These are phyloP conservation scores for Hyphodiscus sp. DNA, from an alignment of 2,329 filamentous ascomycete genomes.

Conservation along the genomic window DNA sequence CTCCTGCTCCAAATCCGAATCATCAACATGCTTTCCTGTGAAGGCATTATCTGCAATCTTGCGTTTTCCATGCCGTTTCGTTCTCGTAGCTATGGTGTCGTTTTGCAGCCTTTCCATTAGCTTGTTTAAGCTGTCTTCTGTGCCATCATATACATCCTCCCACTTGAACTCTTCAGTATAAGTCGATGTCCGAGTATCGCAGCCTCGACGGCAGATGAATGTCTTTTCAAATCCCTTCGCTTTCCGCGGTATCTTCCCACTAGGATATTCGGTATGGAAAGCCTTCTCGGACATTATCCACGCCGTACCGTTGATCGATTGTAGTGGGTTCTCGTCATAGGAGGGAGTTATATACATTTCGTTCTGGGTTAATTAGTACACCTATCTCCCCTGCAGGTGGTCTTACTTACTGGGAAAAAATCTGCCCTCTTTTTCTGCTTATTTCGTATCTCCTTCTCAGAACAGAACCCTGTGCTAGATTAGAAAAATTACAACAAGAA, in stretches of 20 bases:
- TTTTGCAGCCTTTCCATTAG: constrained; percentile 45
- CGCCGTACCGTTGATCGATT: constrained; percentile 86
- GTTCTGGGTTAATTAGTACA: constrained; percentile 46
- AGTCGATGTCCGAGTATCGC: constrained; percentile 78
- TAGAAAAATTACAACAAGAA: constrained; percentile 1
- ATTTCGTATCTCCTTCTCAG: constrained; percentile 66
- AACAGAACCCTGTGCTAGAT: constrained; percentile 31
- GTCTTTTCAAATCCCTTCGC: constrained; percentile 75
- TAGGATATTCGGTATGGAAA: constrained; percentile 66
- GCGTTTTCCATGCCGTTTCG: constrained; percentile 19
- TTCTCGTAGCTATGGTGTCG: constrained; percentile 65
- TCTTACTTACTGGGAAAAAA: constrained; percentile 56
- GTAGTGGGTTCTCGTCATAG: constrained; percentile 80
- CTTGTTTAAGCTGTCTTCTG: constrained; percentile 20
- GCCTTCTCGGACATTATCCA: constrained; percentile 65
- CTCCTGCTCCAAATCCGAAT: constrained; percentile 16
- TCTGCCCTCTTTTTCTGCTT: constrained; percentile 77
- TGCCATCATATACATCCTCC: constrained; percentile 68
- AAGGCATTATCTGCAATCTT: constrained; percentile 32
- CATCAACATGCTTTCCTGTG: constrained; percentile 29
- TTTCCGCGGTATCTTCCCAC: constrained; percentile 65
- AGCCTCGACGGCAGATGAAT: constrained; percentile 84
- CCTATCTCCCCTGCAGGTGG: neutral
- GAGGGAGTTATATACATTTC: constrained; percentile 88
- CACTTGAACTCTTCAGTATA: constrained; percentile 91